Base-by-base conservation (phyloP, 257 asterid species). In the Thymus mandschuricus region DNA sequence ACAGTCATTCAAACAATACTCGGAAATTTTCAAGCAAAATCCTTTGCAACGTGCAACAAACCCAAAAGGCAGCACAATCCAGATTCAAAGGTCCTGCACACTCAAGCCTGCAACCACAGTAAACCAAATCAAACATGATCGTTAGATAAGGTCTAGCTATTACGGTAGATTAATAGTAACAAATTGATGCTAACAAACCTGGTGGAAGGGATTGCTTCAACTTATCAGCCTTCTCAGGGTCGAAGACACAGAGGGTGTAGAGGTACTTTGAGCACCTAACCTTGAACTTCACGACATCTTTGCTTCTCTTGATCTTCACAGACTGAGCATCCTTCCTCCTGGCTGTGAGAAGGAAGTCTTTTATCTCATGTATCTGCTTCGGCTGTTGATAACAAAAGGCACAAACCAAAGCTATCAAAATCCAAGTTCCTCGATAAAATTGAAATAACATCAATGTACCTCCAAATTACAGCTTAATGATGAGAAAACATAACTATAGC, bases 201-300 rank as follows among this genome's bases (percentile, higher is more conserved):
- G 86, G 86, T 21, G 86, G 86, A 40, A 81, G 82, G 40, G 86
- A 81, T 68, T 81, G 86, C 83, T 81, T 81, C 86, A 81, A 71
- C 33, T 81, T 81, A 76, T 81, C 81, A 3, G 86, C 86, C 68
- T 81, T 81, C 86, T 81, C 85, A 4, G 66, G 60, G 34, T 81
- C 85, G 9, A 81, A 81, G 66, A 81, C 85, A 75, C 82, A 81
- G 54, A 81, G 82, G 30, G 85, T 81, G 78, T 81, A 81, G 21
- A 81, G 75, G 74, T 81, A 81, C 68, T 81, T 81, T 28, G 85
- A 81, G 80, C 85, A 81, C 70, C 85, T 71, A 49, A 81, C 85
- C 80, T 81, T 81, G 72, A 81, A 81, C 76, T 81, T 81, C 21
- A 81, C 85, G 8, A 74, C 82, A 70, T 81, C 86, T 52, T 78